Base-by-base conservation (phyloP, 768 basidiomycete species). In the Tricholoma bakamatsutake region DNA sequence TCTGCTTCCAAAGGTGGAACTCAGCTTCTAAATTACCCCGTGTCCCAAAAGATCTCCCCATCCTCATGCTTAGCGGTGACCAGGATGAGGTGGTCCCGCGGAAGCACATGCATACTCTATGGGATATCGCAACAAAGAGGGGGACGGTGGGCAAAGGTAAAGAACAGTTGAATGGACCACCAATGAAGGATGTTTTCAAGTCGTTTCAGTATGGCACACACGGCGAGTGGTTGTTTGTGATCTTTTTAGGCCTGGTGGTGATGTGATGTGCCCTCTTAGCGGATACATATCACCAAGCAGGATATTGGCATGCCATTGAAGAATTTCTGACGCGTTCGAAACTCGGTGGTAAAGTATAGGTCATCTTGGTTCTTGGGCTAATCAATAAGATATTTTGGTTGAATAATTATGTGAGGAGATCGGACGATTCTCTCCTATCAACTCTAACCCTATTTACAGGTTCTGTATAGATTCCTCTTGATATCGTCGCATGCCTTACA, bases 1-100 rank as follows among this genome's bases (percentile, higher is more conserved):
- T 93, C 10, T 85, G 86, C 61, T 81, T 88, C 53, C 83, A 94
- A 67, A 83, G 82, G 63, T 96, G 93, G 93, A 82, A 85, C 57
- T 90, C 90, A 0, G 79, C 78, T 2, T 71, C 75, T 4, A 82
- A 82, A 62, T 71, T 88, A n/a, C 71, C 72, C 0, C 61, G 67
- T n/a, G 79, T 89, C 24, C 83, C 85, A 0, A 64, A 71, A 12
- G 66, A 62, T 1, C 76, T 76, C 2, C 90, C 90, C 0, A 81
- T 93, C 4, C 74, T 95, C 9, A 84, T 94, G 76, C 71, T 94
- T 37, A 84, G 84, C 39, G 92, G 91, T 9, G 31, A 60, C 11
- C 51, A 52, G 8, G 88, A 92, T 62, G 77, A 80, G 57, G 76
- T 90, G 1, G 81, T 92, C 2, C 85, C 84, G 10, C 70, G 73